Base-by-base conservation (phyloP, 306 rosid genomes). In the Benincasa hispida region DNA sequence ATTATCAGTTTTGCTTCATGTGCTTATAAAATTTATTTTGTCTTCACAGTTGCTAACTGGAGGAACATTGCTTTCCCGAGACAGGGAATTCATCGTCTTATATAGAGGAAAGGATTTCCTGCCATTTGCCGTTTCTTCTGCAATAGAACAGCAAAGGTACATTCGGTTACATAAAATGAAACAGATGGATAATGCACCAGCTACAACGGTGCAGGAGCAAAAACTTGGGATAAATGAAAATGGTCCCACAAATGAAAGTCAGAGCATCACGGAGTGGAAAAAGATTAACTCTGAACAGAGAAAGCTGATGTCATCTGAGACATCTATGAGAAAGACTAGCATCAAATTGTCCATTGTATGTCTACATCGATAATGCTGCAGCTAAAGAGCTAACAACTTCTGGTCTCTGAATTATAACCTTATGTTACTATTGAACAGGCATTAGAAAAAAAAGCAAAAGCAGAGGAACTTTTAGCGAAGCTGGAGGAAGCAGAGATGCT, bases 51-150 rank as follows among this genome's bases (percentile, higher is more conserved):
- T 82, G 75, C 85, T 93, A 82, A 93, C 98, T 76, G 98, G 96
- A 69, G 98, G 97, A 76, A 83, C 84, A 79, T 89, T 93, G 74
- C 88, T 93, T 84, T 81, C 97, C 76, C 93, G 97, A 76, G 91
- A 91, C 83, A 87, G 77, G 76, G 94, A 93, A 74, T 87, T 91
- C 83, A 84, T 93, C 68, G 86, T 81, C 81, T 83, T 93, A 7
- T 93, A 91, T 75, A 87, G 98, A 81, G 98, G 97, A 85, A 93
- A 93, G 73, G 98, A 91, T 79, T 93, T 88, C 82, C 85, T 93
- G 83, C 98, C 94, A 22, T 67, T 83, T 77, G 90, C 89, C 62
- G 98, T 88, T 81, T 91, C 97, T 48, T 85, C 94, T 75, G 97
- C 98, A 81, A 90, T 93, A 73, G 92, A 86, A 83, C 87, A 84